Evolutionary conservation across 768 basidiomycete species (phyloP).

Genomic region (Kwoniella pini): DNA sequence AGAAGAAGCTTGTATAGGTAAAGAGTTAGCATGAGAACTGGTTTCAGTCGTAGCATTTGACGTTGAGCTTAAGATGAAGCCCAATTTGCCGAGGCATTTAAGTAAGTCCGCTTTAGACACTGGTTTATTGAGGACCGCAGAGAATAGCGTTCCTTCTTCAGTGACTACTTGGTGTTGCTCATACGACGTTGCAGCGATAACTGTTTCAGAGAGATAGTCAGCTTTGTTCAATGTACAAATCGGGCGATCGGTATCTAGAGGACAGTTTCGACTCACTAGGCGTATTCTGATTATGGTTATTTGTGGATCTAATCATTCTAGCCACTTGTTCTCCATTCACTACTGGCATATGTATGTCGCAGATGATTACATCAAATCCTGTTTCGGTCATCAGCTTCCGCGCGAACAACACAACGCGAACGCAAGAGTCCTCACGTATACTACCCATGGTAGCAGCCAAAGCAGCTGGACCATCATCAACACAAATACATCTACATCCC

Average conservation of each 20-base stretch:
- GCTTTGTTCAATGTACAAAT: neutral
- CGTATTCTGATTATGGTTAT: conserved; percentile 88
- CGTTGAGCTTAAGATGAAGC: conserved; percentile 59
- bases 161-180: conserved; percentile 47
- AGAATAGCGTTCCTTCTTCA: conserved; percentile 53
- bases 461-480: conserved; percentile 94
- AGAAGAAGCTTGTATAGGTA: conserved; percentile 1
- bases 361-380: conserved; percentile 96
- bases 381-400: conserved; percentile 15
- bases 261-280: conserved; percentile 61
- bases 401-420: neutral
- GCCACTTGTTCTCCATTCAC: conserved; percentile 97
- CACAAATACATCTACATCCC: conserved; percentile 93
- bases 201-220: conserved; percentile 21
- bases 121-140: conserved; percentile 73
- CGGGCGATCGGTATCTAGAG: neutral
- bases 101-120: conserved; percentile 83
- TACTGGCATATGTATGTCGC: conserved; percentile 93
- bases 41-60: neutral
- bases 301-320: conserved; percentile 93
- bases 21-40: conserved; percentile 2
- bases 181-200: conserved; percentile 54
- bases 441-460: conserved; percentile 96
- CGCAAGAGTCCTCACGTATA: conserved; percentile 69
- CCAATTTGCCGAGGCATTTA: conserved; percentile 75